phyloP scores from a whole-genome alignment of 2,329 filamentous ascomycete genomes.

The Clonostachys chloroleuca region DNA sequence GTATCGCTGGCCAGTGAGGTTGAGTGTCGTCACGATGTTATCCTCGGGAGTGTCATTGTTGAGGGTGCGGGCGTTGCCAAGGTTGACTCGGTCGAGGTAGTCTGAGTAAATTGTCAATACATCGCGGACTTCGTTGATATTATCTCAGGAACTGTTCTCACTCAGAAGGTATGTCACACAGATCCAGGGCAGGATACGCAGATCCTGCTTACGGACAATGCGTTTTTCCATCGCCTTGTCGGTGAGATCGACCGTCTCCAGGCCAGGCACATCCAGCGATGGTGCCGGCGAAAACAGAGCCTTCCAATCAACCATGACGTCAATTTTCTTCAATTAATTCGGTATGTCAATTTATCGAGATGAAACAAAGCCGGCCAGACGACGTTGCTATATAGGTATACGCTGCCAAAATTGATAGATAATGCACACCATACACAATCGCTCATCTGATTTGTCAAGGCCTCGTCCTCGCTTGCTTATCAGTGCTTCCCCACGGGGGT shows the following conservation, averaged over 20 bases:
- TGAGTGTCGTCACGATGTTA: slow-evolving; percentile 20
- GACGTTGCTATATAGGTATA: no score
- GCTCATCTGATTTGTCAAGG: no score
- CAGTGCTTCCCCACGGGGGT: no score
- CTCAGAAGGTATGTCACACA: slow-evolving; percentile 23
- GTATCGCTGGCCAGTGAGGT: slow-evolving; percentile 47
- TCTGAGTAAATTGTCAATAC: slow-evolving; percentile 1
- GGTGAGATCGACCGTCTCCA: slow-evolving; percentile 23
- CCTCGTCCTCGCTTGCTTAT: no score
- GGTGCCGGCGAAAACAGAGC: slow-evolving; percentile 12
- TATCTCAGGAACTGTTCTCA: slow-evolving; percentile 3
- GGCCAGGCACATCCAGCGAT: slow-evolving; percentile 22
- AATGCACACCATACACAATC: no score
- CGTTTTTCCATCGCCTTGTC: slow-evolving; percentile 25
- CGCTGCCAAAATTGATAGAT: no score
- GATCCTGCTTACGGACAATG: slow-evolving; percentile 22
- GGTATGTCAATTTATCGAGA: no score
- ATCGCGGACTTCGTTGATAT: background rate
- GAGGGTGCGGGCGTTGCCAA: slow-evolving; percentile 23
- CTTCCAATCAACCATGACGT: slow-evolving; percentile 11
- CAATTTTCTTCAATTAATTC: no score
- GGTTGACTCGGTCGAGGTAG: slow-evolving; percentile 23
- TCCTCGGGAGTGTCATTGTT: slow-evolving; percentile 24
- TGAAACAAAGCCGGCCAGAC: no score
- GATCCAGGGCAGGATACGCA: slow-evolving; percentile 23